phyloP scores from a whole-genome alignment of 139 green algal genomes.

The Spirogloea muscicola region DNA sequence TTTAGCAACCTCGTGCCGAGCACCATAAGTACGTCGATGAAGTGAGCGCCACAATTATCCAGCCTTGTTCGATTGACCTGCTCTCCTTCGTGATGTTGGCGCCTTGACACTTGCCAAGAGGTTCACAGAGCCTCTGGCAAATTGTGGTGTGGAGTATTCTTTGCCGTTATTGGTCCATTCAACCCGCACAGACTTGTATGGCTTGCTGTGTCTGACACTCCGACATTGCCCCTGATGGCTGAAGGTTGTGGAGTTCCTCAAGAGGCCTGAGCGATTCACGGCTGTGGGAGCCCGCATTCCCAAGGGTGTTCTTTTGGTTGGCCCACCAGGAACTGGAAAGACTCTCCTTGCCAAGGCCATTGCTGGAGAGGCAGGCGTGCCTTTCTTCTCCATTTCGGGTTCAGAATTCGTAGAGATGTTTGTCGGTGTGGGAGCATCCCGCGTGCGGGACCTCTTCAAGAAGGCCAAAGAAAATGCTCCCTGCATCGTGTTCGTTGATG shows the following conservation, averaged over 20 bases:
- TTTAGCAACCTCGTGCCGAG: no score
- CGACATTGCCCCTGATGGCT: no score
- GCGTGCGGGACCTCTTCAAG: conserved; percentile 96
- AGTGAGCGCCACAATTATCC: no score
- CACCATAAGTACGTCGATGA: no score
- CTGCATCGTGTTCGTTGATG: conserved; percentile 99
- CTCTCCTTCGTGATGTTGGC: no score
- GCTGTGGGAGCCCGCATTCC: conserved; percentile 95
- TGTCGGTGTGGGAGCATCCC: conserved; percentile 91
- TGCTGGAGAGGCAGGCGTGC: conserved; percentile 90
- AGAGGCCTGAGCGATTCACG: conserved; percentile 98
- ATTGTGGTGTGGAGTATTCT: no score
- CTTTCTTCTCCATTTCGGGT: conserved; percentile 97
- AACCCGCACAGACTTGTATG: no score
- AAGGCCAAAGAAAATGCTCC: conserved; percentile 98
- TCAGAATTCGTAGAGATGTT: conserved; percentile 99
- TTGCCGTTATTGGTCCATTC: no score
- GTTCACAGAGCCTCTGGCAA: no score
- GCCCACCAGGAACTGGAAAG: conserved; percentile 92
- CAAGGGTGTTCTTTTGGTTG: conserved; percentile 96
- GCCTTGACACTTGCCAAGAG: no score
- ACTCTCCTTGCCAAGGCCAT: conserved; percentile 98
- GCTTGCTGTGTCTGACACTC: no score
- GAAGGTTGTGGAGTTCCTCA: conserved; percentile 99
- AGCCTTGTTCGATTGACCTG: no score